Base-by-base conservation (phyloP, 495 filamentous ascomycete species). In the Neurospora sp. region DNA sequence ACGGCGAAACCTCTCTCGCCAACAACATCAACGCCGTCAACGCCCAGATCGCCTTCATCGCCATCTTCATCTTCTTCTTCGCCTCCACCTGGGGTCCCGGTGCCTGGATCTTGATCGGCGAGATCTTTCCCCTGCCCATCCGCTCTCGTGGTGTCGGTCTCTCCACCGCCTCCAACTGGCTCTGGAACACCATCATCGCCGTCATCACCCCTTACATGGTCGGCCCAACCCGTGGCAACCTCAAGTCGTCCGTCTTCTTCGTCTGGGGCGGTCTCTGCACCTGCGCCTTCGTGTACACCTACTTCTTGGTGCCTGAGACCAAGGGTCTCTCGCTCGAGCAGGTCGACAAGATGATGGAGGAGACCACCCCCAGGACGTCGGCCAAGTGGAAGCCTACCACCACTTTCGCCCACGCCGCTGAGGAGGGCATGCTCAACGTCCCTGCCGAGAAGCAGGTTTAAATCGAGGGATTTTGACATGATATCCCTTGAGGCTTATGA, bases 271-370 rank as follows among this genome's bases (percentile, higher is more conserved):
- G 84, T 10, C 89, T 93, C 70, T 94, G 92, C 85, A 84, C 86
- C 46, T 71, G 82, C 73, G 90, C 88, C 76, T 84, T 92, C 73
- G 75, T 93, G 78, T 94, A 90, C 85, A 88, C 91, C 71, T 95
- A 91, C 87, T 91, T 93, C 88, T 86, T 95, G 54, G 87, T 96
- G 62, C 91, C 91, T 71, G 93, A 95, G 87, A 95, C 93, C 81
- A 95, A 94, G 89, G 93, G 93, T 74, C 86, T 96, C 23, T 91
- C 92, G 20, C 91, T 96, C 69, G 93, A 96, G 85, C 93, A 96
- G 81, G 91, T 96, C 78, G 93, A 96, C 84, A 88, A 89, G 83
- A 94, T 95, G 93, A 88, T 96, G 86, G 93, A 94, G 81, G 93
- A 95, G 84, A 88, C 88, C 6, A 91, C 87, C 2, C 90, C 93